Evolutionary conservation across 2,329 filamentous ascomycete species (phyloP), one percentile per base, ranked within the genome.

Genomic region (Ophiostoma novo-ulmi): DNA sequence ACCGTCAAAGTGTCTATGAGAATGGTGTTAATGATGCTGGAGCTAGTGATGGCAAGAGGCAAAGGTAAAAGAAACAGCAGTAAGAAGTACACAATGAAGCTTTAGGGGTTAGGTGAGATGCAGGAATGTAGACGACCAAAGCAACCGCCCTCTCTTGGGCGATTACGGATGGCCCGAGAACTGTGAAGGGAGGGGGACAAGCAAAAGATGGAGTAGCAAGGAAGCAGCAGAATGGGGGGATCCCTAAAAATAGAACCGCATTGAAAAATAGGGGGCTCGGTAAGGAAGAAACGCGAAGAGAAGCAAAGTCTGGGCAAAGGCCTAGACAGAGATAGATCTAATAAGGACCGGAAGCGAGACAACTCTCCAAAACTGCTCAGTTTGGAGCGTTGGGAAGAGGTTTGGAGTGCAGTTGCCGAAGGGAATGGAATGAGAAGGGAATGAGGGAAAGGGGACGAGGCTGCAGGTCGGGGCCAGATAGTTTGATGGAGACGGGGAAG

Each of bases 111-210:
- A 65, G 36, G 31, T 36, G 8, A 64, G 17, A 36, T n/a, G 61
- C 20, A 52, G 22, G 31, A 36, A 26, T 41, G 38, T 8, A 20
- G 35, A 14, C 44, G n/a, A 48, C 26, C 41, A 7, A 7, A 48
- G 26, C 26, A n/a, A 36, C 26, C 41, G 26, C 13, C 41, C 5
- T 67, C 11, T n/a, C n/a, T 31, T 48, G 39, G 65, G 14, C 66
- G 31, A 68, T n/a, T 44, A 55, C 66, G 14, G 41, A 68, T 68
- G 66, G 26, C 44, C 31, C 31, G 61, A 64, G 35, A 64, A 82
- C 14, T 20, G 61, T 38, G 61, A 64, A 82, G 75, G 83, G 79
- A 72, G 82, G 80, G 70, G 74, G 75, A 68, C 31, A 65, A 65
- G 48, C 36, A n/a, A 22, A 20, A 68, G 20, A 65, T 39, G 63